phyloP scores from a whole-genome alignment of 1,139 yeast species.

The Taphrina confusa region DNA sequence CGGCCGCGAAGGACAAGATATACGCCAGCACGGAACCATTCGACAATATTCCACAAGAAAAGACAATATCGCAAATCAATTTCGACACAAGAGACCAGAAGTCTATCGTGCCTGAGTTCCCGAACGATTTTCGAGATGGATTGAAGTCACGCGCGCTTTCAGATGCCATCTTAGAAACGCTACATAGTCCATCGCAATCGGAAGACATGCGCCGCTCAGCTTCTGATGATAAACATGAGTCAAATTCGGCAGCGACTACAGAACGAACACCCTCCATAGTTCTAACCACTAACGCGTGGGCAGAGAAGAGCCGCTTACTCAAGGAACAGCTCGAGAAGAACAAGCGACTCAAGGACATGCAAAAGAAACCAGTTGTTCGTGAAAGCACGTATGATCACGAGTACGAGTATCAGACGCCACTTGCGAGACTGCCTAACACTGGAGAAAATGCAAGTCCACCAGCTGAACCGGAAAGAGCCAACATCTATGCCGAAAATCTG shows the following conservation, averaged over 20 bases:
- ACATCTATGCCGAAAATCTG: no score
- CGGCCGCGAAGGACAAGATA: background rate
- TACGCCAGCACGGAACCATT: background rate
- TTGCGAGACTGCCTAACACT: background rate
- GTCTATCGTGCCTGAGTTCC: constrained; percentile 1
- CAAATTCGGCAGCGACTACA: background rate
- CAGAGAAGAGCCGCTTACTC: constrained; percentile 8
- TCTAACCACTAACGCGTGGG: constrained; percentile 15
- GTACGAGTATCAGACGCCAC: constrained; percentile 6
- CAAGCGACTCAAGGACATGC: background rate
- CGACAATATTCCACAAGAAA: background rate
- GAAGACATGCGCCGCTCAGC: background rate
- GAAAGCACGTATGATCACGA: constrained; percentile 25
- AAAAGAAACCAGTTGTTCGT: background rate
- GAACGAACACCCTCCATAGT: constrained; percentile 18
- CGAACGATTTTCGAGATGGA: background rate
- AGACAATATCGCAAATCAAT: background rate
- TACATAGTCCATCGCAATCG: background rate
- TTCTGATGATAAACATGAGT: background rate
- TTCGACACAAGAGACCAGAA: background rate
- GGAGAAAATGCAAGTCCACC: no score
- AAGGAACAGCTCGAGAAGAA: constrained; percentile 22
- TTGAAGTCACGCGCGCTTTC: constrained; percentile 11
- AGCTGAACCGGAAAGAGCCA: no score
- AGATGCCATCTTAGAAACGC: constrained; percentile 12